Evolutionary conservation across 2,329 filamentous ascomycete genomes (phyloP), one percentile per base, ranked within the genome.

Genomic region (Elsinoe ampelina): DNA sequence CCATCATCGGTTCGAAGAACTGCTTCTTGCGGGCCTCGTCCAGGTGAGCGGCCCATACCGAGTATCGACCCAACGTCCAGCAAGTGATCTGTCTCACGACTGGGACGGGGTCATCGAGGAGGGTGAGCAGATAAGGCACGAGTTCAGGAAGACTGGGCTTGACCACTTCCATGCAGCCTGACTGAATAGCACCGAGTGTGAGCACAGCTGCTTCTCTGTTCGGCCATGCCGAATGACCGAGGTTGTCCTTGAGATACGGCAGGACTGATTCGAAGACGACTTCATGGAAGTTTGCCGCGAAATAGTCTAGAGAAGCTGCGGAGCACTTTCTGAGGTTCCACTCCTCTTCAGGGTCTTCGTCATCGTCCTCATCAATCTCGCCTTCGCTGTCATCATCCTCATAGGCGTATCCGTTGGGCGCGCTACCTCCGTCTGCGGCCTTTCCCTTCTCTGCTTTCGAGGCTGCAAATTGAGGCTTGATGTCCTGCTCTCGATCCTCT

Each of bases 291-390:
- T 95, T 88, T 54, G 86, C 87, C 15, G 93, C 90, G 64, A 98
- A 91, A 11, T 95, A 89, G 68, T 98, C 93, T 39, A 98, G 78
- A 7, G 93, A 91, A 11, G 93, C 93, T 6, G 93, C 93, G 36
- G 93, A 97, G 75, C 93, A 97, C 73, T 98, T 98, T 61, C 93
- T 84, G 55, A 98, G 77, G 56, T 92, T 97, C 93, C 93, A 98
- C 64, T 84, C 82, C 69, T 95, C 89, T 69, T 97, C 93, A 0
- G 89, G 89, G 63, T 91, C 89, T 51, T 80, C 81, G 39, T 78
- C 77, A 61, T 89, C 78, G 58, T 82, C 89, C 36, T 85, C 85
- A 39, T 86, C 87, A 42, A 95, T 83, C 69, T 96, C 91, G 36
- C 90, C 92, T 61, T 96, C 92, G 64, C 92, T 92, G 45, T 90